These are phyloP conservation scores for Epicoccum nigrum DNA, from an alignment of 2,329 filamentous ascomycete genomes.

Conservation along the genomic window DNA sequence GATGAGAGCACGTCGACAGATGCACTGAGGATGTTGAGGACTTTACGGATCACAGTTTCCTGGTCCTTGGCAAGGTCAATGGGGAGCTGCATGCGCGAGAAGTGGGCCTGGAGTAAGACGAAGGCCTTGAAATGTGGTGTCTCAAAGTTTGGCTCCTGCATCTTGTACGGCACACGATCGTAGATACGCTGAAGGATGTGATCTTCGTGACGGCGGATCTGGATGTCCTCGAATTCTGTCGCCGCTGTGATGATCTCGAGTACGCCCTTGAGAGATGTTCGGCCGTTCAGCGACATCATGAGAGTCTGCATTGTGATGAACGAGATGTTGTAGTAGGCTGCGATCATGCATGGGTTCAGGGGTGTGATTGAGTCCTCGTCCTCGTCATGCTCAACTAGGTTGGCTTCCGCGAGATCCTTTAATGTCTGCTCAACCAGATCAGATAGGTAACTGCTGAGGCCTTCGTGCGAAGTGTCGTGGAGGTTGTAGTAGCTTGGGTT, in stretches of 20 bases:
- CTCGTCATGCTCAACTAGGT: constrained; percentile 94
- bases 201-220: constrained; percentile 92
- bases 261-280: constrained; percentile 95
- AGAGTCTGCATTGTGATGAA: constrained; percentile 99
- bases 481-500: constrained; percentile 97
- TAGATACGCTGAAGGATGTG: constrained; percentile 88
- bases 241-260: constrained; percentile 96
- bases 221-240: constrained; percentile 93
- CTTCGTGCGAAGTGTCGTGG: constrained; percentile 86
- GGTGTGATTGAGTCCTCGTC: constrained; percentile 84
- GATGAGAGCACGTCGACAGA: constrained; percentile 95
- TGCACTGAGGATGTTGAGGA: constrained; percentile 86
- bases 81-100: constrained; percentile 94
- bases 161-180: constrained; percentile 92
- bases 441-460: constrained; percentile 90
- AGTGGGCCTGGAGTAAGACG: constrained; percentile 95
- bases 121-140: constrained; percentile 99
- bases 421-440: constrained; percentile 92
- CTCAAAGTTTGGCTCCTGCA: constrained; percentile 83
- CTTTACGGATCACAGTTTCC: constrained; percentile 81
- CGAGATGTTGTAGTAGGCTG: constrained; percentile 98
- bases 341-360: constrained; percentile 96
- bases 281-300: constrained; percentile 83
- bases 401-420: constrained; percentile 87
- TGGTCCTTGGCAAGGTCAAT: constrained; percentile 97